Evolutionary conservation across 1,284 basidiomycete species (phyloP), one percentile per base, ranked within the genome.

Genomic region (Wolfiporia cocos): DNA sequence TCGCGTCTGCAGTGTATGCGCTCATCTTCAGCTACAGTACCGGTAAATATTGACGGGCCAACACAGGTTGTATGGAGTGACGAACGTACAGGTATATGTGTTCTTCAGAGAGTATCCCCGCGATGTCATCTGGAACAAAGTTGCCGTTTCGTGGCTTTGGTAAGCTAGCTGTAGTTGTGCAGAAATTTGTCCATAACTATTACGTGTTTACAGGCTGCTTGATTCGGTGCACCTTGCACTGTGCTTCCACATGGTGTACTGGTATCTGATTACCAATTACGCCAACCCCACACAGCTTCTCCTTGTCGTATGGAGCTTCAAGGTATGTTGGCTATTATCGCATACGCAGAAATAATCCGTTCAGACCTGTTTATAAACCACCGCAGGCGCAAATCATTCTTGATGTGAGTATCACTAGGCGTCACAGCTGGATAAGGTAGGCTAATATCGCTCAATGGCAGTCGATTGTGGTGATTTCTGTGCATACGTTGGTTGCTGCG

Each of bases 81-180:
- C 34, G 17, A 36, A 36, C 34, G 5, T 41, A 31, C 39, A 41
- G 23, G 31, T 41, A 9, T 41, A 4, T 31, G 24, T 41, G 3
- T 41, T 23, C 14, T 22, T 34, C 30, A 18, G 18, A 33, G 14
- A 24, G 15, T 33, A 41, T 23, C 23, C 20, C 14, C 29, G 28
- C 15, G 39, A 34, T 15, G 3, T 3, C n/a, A 6, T 41, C 30
- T 34, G 39, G 39, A 34, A 24, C 32, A 34, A 41, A 21, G 6
- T 34, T 5, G 15, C 14, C 4, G 39, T 41, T 22, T 32, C 30
- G n/a, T 19, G 10, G 7, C 21, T 36, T 11, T 36, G 34, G 34
- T 36, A 36, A 11, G 20, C 7, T 15, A 7, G n/a, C 15, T 19
- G 18, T 36, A 12, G 11, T 12, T 20, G 18, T 12, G 5, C 34